phyloP scores from a whole-genome alignment of 352 stramenopile genomes.

The Pythium brachiatum region DNA sequence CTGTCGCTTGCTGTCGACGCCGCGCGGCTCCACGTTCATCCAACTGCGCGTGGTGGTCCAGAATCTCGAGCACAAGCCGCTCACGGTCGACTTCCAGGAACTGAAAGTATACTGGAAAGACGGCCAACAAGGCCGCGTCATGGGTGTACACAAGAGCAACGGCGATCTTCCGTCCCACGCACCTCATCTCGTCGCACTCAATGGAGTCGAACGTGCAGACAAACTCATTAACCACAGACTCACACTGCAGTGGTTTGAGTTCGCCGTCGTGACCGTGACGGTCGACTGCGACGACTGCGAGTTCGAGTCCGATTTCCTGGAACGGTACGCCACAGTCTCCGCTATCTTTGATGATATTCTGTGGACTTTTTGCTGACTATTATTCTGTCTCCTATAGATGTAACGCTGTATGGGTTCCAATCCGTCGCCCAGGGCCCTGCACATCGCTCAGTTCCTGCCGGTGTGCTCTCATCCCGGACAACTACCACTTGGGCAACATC shows the following conservation, averaged over 20 bases:
- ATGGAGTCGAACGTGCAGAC: conserved; percentile 39
- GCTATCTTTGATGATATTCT: not conserved
- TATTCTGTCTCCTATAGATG: conserved; percentile 25
- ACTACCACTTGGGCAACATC: conserved; percentile 65
- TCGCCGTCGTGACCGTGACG: conserved; percentile 56
- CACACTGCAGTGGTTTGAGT: conserved; percentile 64
- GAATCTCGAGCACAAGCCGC: conserved; percentile 50
- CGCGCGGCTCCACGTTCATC: conserved; percentile 38
- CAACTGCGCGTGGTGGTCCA: conserved; percentile 70
- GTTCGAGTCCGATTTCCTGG: conserved; percentile 76
- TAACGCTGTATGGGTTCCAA: conserved; percentile 61
- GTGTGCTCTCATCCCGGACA: conserved; percentile 70
- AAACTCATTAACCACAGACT: conserved; percentile 30
- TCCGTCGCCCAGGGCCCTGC: conserved; percentile 53
- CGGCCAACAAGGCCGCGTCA: conserved; percentile 43
- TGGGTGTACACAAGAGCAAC: conserved; percentile 27
- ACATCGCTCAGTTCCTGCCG: conserved; percentile 52
- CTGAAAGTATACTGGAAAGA: conserved; percentile 74
- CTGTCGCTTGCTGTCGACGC: conserved; percentile 42
- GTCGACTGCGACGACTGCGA: conserved; percentile 65
- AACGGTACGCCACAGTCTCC: conserved; percentile 32
- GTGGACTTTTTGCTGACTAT: not conserved
- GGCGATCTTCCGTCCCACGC: conserved; percentile 31
- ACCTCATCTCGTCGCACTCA: conserved; percentile 51
- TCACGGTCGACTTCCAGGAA: conserved; percentile 60